These are phyloP conservation scores for Capsicum chinense DNA, from an alignment of 257 asterid genomes.

Conservation along the genomic window DNA sequence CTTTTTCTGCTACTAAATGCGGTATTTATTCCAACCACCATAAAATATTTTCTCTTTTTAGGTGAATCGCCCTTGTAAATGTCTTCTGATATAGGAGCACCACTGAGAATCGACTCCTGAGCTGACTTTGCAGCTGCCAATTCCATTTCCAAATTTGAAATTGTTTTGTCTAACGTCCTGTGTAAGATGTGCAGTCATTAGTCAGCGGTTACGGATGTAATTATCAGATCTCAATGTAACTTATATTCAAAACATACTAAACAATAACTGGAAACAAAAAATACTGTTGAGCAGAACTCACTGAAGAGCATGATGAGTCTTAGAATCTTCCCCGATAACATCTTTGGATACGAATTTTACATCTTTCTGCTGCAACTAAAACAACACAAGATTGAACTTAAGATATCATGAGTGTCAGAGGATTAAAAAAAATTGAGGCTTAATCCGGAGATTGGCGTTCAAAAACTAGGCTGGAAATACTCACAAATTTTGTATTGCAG, in stretches of 20 bases:
- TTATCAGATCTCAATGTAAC: neutral
- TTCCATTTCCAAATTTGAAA: constrained; percentile 81
- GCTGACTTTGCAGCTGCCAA: constrained; percentile 83
- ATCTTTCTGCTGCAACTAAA: constrained; percentile 51
- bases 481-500: constrained; percentile 72
- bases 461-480: constrained; percentile 37
- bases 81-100: constrained; percentile 70
- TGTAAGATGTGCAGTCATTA: constrained; percentile 14
- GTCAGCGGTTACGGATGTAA: neutral
- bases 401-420: neutral
- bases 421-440: constrained; percentile 9
- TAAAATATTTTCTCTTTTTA: constrained; percentile 58
- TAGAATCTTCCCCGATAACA: constrained; percentile 60
- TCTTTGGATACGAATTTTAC: constrained; percentile 57
- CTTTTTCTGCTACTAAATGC: constrained; percentile 94
- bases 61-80: constrained; percentile 41
- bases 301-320: constrained; percentile 62
- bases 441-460: neutral
- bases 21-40: constrained; percentile 85
- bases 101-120: constrained; percentile 70
- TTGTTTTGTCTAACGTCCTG: constrained; percentile 80
- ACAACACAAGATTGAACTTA: neutral
- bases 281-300: constrained; percentile 42
- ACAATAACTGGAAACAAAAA: constrained; percentile 18
- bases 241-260: neutral